These are phyloP conservation scores for Cryptococcus wingfieldii DNA, from an alignment of 1,284 basidiomycete species.

Conservation along the genomic window DNA sequence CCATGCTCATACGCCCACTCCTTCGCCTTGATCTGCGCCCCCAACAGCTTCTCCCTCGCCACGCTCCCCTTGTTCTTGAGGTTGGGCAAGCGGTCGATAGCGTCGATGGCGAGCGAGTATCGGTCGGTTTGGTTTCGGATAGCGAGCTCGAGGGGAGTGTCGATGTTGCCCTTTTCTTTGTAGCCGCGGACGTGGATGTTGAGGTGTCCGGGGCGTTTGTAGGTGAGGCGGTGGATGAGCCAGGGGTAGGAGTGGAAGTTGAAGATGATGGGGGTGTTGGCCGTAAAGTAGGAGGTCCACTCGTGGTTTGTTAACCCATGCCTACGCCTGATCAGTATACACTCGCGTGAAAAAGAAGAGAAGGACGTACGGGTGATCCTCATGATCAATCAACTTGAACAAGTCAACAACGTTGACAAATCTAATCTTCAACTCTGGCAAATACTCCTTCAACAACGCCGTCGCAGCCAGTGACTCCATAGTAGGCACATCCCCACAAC, in stretches of 20 bases:
- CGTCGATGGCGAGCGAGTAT: slow-evolving; percentile 39
- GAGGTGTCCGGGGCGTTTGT: slow-evolving; percentile 27
- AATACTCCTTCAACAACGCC: slow-evolving; percentile 60
- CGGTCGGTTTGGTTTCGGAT: slow-evolving; percentile 38
- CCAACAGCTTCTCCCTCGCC: slow-evolving; percentile 30
- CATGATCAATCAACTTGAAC: slow-evolving; percentile 67
- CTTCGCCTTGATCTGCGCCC: slow-evolving; percentile 27
- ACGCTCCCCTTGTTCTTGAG: slow-evolving; percentile 26
- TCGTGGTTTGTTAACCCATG: slow-evolving; percentile 62
- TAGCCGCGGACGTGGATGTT: slow-evolving; percentile 41
- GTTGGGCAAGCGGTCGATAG: slow-evolving; percentile 32
- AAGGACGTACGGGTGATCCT: slow-evolving; percentile 58
- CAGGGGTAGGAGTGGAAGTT: slow-evolving; percentile 68
- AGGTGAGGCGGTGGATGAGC: slow-evolving; percentile 37
- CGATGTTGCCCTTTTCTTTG: slow-evolving; percentile 38
- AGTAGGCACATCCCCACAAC: slow-evolving; percentile 51
- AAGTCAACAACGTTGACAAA: slow-evolving; percentile 69
- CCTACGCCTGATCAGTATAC: background rate
- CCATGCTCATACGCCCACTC: slow-evolving; percentile 32
- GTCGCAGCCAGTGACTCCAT: slow-evolving; percentile 58
- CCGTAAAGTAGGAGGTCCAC: slow-evolving; percentile 60
- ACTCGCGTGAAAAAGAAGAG: background rate
- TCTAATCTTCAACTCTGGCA: slow-evolving; percentile 71
- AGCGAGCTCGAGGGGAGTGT: slow-evolving; percentile 37
- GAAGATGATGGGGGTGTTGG: slow-evolving; percentile 64